Evolutionary conservation across 2,329 filamentous ascomycete species (phyloP).

Genomic region (Aspergillus fijiensis): DNA sequence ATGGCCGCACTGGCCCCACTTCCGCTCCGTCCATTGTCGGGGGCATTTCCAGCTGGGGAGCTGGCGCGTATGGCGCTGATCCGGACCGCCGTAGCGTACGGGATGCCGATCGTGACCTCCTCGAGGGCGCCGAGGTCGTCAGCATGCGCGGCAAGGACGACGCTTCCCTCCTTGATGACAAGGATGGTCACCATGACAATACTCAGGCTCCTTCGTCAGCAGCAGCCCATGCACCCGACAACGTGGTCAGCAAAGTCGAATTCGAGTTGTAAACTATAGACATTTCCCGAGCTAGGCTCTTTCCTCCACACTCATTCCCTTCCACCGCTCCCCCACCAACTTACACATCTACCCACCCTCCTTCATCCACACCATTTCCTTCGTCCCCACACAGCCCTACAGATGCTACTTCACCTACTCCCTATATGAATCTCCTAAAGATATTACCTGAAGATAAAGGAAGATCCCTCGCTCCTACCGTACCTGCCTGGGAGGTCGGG

Average conservation of each 20-base stretch:
- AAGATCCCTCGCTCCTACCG: no score
- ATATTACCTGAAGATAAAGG: not conserved
- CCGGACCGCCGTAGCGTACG: slow-evolving; percentile 56
- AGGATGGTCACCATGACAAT: slow-evolving; percentile 16
- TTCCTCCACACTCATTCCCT: not conserved
- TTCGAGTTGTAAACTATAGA: slow-evolving; percentile 30
- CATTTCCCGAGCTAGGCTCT: not conserved
- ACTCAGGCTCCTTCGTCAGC: not conserved
- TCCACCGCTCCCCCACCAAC: not conserved
- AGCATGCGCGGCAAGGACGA: slow-evolving; percentile 40
- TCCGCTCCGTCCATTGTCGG: slow-evolving; percentile 32
- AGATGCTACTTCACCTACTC: not conserved
- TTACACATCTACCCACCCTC: not conserved
- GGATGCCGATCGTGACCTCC: slow-evolving; percentile 57
- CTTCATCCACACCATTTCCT: not conserved
- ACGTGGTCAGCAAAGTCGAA: slow-evolving; percentile 41
- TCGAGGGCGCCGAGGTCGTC: slow-evolving; percentile 71
- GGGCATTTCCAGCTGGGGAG: slow-evolving; percentile 39
- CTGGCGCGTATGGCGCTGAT: slow-evolving; percentile 53
- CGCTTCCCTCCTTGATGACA: slow-evolving; percentile 29
- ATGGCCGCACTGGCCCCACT: slow-evolving; percentile 31
- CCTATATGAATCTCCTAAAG: not conserved
- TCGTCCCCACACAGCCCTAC: not conserved
- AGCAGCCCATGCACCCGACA: slow-evolving; percentile 10
- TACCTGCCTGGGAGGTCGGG: no score